phyloP scores from a whole-genome alignment of 306 rosid genomes.

The Morella rubra region DNA sequence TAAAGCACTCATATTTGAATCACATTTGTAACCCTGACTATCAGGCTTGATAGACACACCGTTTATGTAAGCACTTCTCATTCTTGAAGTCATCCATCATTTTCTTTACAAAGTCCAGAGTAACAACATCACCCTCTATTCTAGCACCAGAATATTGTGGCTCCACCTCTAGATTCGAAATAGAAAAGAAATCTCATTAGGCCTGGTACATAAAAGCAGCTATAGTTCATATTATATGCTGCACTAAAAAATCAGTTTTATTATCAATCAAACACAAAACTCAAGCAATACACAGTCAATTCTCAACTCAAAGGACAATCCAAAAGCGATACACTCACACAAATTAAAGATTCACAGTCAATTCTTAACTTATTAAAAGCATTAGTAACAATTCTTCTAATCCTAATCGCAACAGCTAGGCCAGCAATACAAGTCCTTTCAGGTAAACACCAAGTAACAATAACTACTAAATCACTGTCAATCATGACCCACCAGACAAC shows the following conservation, averaged over 20 bases:
- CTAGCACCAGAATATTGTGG: constrained; percentile 87
- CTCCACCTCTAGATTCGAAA: constrained; percentile 81
- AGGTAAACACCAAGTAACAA: neutral
- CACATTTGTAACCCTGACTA: constrained; percentile 3
- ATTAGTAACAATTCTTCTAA: no score
- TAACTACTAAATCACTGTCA: neutral
- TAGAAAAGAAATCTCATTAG: constrained; percentile 28
- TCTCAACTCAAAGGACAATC: constrained; percentile 9
- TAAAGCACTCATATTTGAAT: constrained; percentile 22
- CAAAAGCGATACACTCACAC: neutral
- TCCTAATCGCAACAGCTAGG: neutral
- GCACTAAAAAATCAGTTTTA: neutral
- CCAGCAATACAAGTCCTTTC: constrained; percentile 5
- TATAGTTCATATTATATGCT: constrained; percentile 8
- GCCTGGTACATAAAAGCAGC: constrained; percentile 26
- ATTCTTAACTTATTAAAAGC: no score
- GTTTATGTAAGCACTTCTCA: constrained; percentile 81
- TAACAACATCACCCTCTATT: constrained; percentile 88
- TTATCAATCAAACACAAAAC: neutral
- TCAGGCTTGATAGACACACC: constrained; percentile 49
- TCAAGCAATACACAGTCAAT: constrained; percentile 3
- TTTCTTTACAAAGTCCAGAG: constrained; percentile 88
- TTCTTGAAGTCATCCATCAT: constrained; percentile 97
- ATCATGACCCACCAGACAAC: neutral
- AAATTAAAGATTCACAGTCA: no score